Evolutionary conservation across 148 eudicot genomes (phyloP).

Genomic region (Rhododendron griersonianum): DNA sequence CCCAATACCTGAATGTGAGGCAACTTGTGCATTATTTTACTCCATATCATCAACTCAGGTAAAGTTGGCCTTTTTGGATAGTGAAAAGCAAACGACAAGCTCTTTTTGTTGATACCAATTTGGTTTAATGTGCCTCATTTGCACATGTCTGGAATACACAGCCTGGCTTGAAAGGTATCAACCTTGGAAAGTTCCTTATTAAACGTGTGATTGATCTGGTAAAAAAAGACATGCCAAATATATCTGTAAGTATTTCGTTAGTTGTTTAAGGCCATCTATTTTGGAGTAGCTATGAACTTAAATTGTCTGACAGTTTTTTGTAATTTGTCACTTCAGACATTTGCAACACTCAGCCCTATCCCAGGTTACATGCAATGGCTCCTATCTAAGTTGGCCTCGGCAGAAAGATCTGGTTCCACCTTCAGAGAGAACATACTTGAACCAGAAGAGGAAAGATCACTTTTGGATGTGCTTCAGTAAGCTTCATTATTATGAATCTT

Average conservation of each 20-base stretch:
- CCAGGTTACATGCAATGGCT: slow-evolving; percentile 97
- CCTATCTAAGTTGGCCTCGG: slow-evolving; percentile 73
- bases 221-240: slow-evolving; percentile 83
- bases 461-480: slow-evolving; percentile 61
- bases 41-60: slow-evolving; percentile 98
- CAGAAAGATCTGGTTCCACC: slow-evolving; percentile 47
- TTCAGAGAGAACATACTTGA: slow-evolving; percentile 67
- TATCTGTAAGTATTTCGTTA: slow-evolving; percentile 57
- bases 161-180: slow-evolving; percentile 94
- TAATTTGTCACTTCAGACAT: slow-evolving; percentile 38
- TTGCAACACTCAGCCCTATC: slow-evolving; percentile 95
- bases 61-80: slow-evolving; percentile 6
- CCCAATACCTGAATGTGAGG: slow-evolving; percentile 80
- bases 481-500: slow-evolving; percentile 14
- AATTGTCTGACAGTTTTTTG: slow-evolving; percentile 11
- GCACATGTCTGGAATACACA: slow-evolving; percentile 31
- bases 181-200: slow-evolving; percentile 92
- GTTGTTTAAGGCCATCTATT: neutral
- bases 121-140: slow-evolving; percentile 6
- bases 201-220: slow-evolving; percentile 93
- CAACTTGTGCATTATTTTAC: slow-evolving; percentile 89
- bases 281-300: neutral
- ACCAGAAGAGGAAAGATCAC: slow-evolving; percentile 62
- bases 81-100: neutral
- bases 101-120: neutral